phyloP scores from a whole-genome alignment of 495 filamentous ascomycete species.

The Rhypophila decipiens region DNA sequence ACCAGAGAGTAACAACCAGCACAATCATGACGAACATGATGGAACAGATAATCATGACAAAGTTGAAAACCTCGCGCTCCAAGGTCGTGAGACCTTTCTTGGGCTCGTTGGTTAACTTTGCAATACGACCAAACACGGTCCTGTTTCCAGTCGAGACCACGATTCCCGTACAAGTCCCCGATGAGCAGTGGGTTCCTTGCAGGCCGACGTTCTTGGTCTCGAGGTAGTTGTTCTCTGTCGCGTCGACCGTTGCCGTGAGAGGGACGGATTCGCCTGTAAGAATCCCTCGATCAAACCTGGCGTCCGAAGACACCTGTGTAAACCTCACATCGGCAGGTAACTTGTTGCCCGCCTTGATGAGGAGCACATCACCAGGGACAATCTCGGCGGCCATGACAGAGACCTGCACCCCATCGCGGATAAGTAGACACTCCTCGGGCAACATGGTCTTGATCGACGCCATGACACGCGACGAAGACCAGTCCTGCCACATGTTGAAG shows the following conservation, averaged over 20 bases:
- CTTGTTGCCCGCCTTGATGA: slow-evolving; percentile 62
- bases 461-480: slow-evolving; percentile 30
- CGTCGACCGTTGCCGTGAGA: slow-evolving; percentile 18
- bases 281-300: slow-evolving; percentile 53
- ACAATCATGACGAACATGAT: slow-evolving; percentile 9
- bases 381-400: slow-evolving; percentile 16
- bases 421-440: slow-evolving; percentile 18
- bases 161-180: slow-evolving; percentile 41
- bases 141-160: slow-evolving; percentile 62
- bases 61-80: slow-evolving; percentile 12
- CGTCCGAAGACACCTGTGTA: slow-evolving; percentile 55
- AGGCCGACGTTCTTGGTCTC: slow-evolving; percentile 22
- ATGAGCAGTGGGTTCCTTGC: slow-evolving; percentile 16
- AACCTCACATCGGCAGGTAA: slow-evolving; percentile 58
- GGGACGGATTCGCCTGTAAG: slow-evolving; percentile 8
- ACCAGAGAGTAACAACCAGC: slow-evolving; percentile 13
- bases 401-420: slow-evolving; percentile 22
- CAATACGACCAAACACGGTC: slow-evolving; percentile 64
- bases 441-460: slow-evolving; percentile 27
- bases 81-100: slow-evolving; percentile 9
- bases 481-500: slow-evolving; percentile 34
- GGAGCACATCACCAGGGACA: slow-evolving; percentile 62
- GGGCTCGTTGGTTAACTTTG: slow-evolving; percentile 22
- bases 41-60: slow-evolving; percentile 18
- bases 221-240: slow-evolving; percentile 19